phyloP scores from a whole-genome alignment of 768 basidiomycete species.

The Suillus occidentalis region DNA sequence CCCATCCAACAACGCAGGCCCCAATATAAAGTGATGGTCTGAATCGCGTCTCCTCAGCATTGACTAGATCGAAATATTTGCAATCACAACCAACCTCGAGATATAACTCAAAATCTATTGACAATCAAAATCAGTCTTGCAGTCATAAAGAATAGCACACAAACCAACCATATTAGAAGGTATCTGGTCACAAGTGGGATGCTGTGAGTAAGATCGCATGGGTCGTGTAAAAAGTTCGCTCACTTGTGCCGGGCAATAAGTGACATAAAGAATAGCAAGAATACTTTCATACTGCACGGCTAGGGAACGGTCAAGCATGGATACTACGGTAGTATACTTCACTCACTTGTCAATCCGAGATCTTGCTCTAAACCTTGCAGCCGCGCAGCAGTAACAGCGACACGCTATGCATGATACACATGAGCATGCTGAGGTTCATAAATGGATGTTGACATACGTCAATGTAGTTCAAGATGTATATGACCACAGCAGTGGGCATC shows the following conservation, averaged over 20 bases:
- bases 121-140: neutral
- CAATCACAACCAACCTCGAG: slow-evolving; percentile 39
- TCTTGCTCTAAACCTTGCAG: slow-evolving; percentile 42
- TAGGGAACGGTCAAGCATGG: slow-evolving; percentile 17
- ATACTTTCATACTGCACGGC: slow-evolving; percentile 54
- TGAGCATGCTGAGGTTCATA: neutral
- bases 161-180: slow-evolving; percentile 62
- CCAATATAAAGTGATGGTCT: slow-evolving; percentile 68
- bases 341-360: slow-evolving; percentile 33
- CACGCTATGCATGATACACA: slow-evolving; percentile 27
- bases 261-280: slow-evolving; percentile 54
- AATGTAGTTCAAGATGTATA: slow-evolving; percentile 29
- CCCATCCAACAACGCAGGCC: slow-evolving; percentile 60
- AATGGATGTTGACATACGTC: slow-evolving; percentile 14
- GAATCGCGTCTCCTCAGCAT: neutral
- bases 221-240: neutral
- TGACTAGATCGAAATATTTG: neutral
- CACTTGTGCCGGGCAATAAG: slow-evolving; percentile 54
- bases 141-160: neutral
- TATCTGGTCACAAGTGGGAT: slow-evolving; percentile 33
- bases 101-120: slow-evolving; percentile 56
- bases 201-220: neutral
- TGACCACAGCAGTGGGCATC: slow-evolving; percentile 27
- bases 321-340: neutral
- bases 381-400: slow-evolving; percentile 38